Evolutionary conservation across 2,329 filamentous ascomycete genomes (phyloP), one percentile per base, ranked within the genome.

Genomic region (Penicillium palitans): DNA sequence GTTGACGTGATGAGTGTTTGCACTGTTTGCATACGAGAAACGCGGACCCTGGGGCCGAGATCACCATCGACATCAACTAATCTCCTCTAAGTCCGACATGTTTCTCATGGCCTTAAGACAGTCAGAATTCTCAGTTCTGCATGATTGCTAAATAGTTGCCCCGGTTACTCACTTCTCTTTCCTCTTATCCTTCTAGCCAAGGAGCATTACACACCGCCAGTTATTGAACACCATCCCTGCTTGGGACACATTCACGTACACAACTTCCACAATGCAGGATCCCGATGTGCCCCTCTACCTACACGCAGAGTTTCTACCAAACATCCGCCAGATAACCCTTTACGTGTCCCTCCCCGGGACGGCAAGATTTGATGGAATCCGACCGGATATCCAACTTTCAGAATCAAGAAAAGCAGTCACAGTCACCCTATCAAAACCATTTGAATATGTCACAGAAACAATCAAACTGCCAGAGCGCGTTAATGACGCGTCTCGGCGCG

Each of bases 301-400:
- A 15, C 86, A 87, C 62, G 83, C 84, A 25, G 85, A 88, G 70
- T 78, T 85, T 17, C 74, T 87, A 39, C 78, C 83, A 37, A 82
- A 87, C 61, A 85, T 87, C 61, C 81, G 83, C 42, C 84, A 85
- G 59, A 75, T 86, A 42, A 84, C 83, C 3, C 75, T 87, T 17
- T 82, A 84, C 63, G 80, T 82, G 2, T 82, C 80, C 2, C 71
- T 86, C 6, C 73, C 70, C 2, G 50, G 59, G 42, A 52, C 42
- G 10, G 44, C 56, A 46, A 33, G 47, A 17, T 41, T 63, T 3
- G 31, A 61, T 21, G 48, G 52, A 37, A 48, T 61, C 37, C 52
- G 49, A 31, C 66, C 67, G 13, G 46, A 65, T 7, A 68, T 74
- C 46, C 66, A 65, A n/a, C 62, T 78, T 7, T 72, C 72, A 8